Evolutionary conservation across 108 stramenopile species (phyloP), one percentile per base, ranked within the genome.

Genomic region (Heterococcus sp.): DNA sequence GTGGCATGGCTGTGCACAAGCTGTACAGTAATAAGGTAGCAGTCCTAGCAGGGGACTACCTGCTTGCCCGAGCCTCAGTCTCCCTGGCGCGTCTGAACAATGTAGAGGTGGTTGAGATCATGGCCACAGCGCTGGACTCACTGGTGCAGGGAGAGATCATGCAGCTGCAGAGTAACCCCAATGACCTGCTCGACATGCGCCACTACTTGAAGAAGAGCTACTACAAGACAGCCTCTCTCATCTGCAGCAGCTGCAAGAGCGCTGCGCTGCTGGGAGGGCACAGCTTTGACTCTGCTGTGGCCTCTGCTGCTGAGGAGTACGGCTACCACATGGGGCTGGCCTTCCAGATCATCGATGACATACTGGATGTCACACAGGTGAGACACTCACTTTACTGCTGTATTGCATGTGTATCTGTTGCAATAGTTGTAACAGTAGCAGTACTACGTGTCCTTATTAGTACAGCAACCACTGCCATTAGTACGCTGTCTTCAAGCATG

Each of bases 11-110:
- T 14, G 95, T 96, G 2, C 96, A 97, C 90, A 95, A 95, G 89
- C 90, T 96, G n/a, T 97, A 95, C 74, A 94, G 94, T 37, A 96
- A 96, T 89, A 97, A 97, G 87, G 96, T 96, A 21, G 96, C 96
- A 0, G 95, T 97, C 21, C 86, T 97, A n/a, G 95, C 95, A 28
- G 96, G 96, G 3, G 96, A 97, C 75, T 97, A 95, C 82, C 85
- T 97, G 0, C 75, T 97, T 1, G 96, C 95, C 21, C 76, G 95
- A 2, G 96, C 96, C 14, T 95, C 95, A 64, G 94, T 95, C 4
- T 87, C 95, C 21, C 85, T 96, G 40, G 95, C 95, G 21, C 86
- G 94, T 38, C 88, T 97, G 2, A 92, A 94, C 70, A 93, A 97
- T 66, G 83, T 83, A 5, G 46, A 58, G 27, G 96, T 97, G 31